Evolutionary conservation across 78 protist species (phyloP).

Genomic region (Dictyostelium capitatum): DNA sequence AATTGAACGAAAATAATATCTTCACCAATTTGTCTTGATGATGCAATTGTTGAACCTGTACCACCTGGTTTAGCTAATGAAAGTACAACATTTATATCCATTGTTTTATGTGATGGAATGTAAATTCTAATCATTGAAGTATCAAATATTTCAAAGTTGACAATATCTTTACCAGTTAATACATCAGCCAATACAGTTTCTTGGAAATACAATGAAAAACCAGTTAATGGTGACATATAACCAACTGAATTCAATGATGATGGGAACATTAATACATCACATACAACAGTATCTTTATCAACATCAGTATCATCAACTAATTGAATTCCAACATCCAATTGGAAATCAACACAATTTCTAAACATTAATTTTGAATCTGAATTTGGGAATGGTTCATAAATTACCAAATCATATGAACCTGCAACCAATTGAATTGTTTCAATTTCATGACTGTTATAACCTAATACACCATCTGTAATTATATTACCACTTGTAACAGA

Average conservation of each 20-base stretch:
- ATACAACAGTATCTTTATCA: slow-evolving; percentile 28
- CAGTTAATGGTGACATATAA: slow-evolving; percentile 12
- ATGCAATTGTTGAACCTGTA: not conserved
- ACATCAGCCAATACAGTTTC: slow-evolving; percentile 55
- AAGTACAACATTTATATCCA: slow-evolving; percentile 33
- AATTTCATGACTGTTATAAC: slow-evolving; percentile 33
- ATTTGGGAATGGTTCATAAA: slow-evolving; percentile 54
- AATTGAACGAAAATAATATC: not conserved
- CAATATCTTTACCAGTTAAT: slow-evolving; percentile 23
- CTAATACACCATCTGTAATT: not conserved
- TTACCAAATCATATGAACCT: slow-evolving; percentile 17
- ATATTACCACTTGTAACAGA: not conserved
- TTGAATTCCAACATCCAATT: slow-evolving; percentile 35
- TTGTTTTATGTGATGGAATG: slow-evolving; percentile 17
- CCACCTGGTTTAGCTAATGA: not conserved
- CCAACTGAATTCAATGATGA: slow-evolving; percentile 25
- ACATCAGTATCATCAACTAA: not conserved
- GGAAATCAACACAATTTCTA: slow-evolving; percentile 47
- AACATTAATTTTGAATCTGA: not conserved
- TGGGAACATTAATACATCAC: slow-evolving; percentile 37
- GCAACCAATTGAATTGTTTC: not conserved
- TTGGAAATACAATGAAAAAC: slow-evolving; percentile 12
- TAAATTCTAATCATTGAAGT: slow-evolving; percentile 51
- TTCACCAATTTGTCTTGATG: not conserved
- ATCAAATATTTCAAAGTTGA: not conserved